Evolutionary conservation across 225 moss, liverwort and hornwort species (phyloP), one percentile per base, ranked within the genome.

Genomic region (Bryum argenteum): DNA sequence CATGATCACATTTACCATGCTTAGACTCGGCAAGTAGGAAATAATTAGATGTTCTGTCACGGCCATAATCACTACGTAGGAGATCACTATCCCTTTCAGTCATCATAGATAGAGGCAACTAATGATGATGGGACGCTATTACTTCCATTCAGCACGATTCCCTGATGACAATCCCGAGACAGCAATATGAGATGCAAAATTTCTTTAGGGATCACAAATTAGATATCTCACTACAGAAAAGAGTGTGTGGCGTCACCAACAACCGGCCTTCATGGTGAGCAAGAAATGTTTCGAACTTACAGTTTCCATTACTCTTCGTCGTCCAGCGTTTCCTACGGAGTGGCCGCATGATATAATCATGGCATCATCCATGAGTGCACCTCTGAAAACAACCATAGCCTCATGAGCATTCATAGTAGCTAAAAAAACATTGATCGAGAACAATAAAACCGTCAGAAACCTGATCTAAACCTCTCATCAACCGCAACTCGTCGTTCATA

Each of bases 341-440:
- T 98, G 98, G 26, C 98, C 98, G 60, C 98, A 98, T 21, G 88
- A 85, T 69, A 98, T 92, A 71, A 98, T 92, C 65, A 92, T 89
- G 53, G 98, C 98, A 84, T 98, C 98, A 65, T 94, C 98, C 98
- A 98, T 98, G 56, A 98, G 82, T 41, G 87, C 85, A 73, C 98
- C 94, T 80, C 98, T 98, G 83, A 28, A 64, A 81, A 61, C 63
- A 63, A 61, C 3, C 59, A 65, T 43, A 24, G 18, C 58, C 44
- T 41, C 47, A 57, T 78, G 44, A 77, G 61, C 48, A 58, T 24
- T 51, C 42, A 1, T 13, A 18, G 41, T 15, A 24, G 7, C 20
- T 10, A 15, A 41, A 45, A 60, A 48, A 17, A 0, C 5, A 16
- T 5, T 7, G 48, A 17, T 48, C 6, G 48, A 5, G 48, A 8